Evolutionary conservation across 305 asterid genomes (phyloP).

Genomic region (Ajuga reptans): DNA sequence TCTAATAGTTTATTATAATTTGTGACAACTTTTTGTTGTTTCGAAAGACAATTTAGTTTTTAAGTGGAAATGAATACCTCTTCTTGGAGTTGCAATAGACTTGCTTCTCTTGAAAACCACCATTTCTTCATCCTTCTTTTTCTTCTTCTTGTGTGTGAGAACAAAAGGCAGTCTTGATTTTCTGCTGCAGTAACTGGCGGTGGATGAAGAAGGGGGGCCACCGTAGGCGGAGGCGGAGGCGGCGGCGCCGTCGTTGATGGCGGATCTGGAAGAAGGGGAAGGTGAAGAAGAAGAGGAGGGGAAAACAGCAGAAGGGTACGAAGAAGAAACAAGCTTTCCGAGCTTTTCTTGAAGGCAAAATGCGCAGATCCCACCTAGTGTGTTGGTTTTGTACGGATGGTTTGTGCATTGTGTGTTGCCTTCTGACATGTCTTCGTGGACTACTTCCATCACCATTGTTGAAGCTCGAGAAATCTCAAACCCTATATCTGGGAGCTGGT

Average conservation of each 20-base stretch:
- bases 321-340: constrained; percentile 49
- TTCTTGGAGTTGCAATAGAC: constrained; percentile 33
- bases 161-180: constrained; percentile 30
- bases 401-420: constrained; percentile 36
- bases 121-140: constrained; percentile 20
- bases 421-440: constrained; percentile 43
- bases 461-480: neutral
- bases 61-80: constrained; percentile 20
- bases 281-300: constrained; percentile 45
- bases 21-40: no score
- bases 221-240: constrained; percentile 7
- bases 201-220: constrained; percentile 5
- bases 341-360: constrained; percentile 61
- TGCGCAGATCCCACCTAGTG: constrained; percentile 57
- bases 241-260: constrained; percentile 6
- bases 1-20: no score
- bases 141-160: constrained; percentile 27
- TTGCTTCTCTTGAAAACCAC: constrained; percentile 44
- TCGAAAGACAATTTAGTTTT: no score
- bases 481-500: constrained; percentile 14
- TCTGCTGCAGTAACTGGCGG: neutral
- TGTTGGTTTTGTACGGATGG: constrained; percentile 42
- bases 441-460: constrained; percentile 49
- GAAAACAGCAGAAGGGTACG: constrained; percentile 37
- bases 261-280: constrained; percentile 48